Conservation (phyloP, 768 basidiomycete genomes). For the Pisolithus orientalis region DNA sequence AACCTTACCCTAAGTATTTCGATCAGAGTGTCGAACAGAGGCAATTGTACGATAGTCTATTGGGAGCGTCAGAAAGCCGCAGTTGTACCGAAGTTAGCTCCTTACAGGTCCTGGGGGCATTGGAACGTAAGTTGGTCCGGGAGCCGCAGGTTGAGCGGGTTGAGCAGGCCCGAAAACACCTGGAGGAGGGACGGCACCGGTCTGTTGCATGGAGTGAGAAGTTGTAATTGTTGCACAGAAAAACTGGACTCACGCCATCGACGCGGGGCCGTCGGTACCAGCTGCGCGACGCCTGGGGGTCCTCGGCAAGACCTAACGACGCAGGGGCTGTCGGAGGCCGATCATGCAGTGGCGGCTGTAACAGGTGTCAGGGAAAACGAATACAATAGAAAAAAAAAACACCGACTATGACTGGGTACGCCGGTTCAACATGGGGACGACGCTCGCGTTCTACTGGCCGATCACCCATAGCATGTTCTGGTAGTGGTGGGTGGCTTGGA, state of each 20-base stretch:
- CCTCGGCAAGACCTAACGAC: slow-evolving; percentile 11
- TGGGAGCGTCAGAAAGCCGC: neutral
- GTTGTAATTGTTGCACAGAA: neutral
- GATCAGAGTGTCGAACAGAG: slow-evolving; percentile 66
- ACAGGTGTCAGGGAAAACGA: slow-evolving; percentile 2
- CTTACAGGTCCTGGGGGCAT: slow-evolving; percentile 54
- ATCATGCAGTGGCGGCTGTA: slow-evolving; percentile 15
- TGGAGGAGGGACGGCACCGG: slow-evolving; percentile 19
- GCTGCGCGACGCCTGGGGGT: slow-evolving; percentile 9
- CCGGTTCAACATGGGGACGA: slow-evolving; percentile 16
- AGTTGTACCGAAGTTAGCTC: slow-evolving; percentile 1
- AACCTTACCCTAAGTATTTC: slow-evolving; percentile 54
- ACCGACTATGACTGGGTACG: slow-evolving; percentile 17
- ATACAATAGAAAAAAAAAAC: neutral
- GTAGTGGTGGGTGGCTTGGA: slow-evolving; percentile 6
- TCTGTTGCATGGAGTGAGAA: slow-evolving; percentile 8
- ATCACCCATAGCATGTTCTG: neutral
- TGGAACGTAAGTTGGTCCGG: slow-evolving; percentile 29
- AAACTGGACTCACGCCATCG: slow-evolving; percentile 12
- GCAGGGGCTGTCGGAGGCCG: slow-evolving; percentile 23
- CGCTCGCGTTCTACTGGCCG: slow-evolving; percentile 8
- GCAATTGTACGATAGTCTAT: slow-evolving; percentile 57
- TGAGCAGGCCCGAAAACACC: slow-evolving; percentile 18
- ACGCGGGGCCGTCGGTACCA: slow-evolving; percentile 18
- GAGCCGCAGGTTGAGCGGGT: slow-evolving; percentile 18